A percentile compares a stretch with the other conserved stretches of the same genome.
phyloP scores from a whole-genome alignment of 371 early-diverging fungal species.

The Coemansia sp. region DNA sequence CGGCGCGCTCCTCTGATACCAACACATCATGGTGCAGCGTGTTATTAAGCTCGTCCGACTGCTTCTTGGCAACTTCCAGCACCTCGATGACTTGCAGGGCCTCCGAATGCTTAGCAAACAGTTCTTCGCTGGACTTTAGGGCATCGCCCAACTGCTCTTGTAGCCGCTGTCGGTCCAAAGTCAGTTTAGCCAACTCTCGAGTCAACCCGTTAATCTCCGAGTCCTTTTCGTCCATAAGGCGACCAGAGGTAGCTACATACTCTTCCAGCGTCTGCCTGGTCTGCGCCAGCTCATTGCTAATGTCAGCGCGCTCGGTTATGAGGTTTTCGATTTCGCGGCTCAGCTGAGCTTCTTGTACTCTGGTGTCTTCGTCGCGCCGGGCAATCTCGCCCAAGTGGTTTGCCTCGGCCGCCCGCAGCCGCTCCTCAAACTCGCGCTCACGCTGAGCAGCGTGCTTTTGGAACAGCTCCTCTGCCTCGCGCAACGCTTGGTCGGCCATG shows the following conservation, averaged over 20 bases:
- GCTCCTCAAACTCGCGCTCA: conserved; percentile 27
- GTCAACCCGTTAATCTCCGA: conserved; percentile 13
- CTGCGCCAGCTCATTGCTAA: conserved; percentile 21
- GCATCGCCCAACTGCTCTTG: conserved; percentile 17
- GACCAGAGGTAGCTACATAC: conserved; percentile 18
- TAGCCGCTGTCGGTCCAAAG: conserved; percentile 34
- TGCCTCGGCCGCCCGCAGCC: conserved; percentile 15
- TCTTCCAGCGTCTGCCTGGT: conserved; percentile 27
- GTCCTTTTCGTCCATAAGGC: conserved; percentile 29
- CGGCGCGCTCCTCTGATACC: conserved; percentile 36
- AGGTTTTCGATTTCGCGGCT: conserved; percentile 25
- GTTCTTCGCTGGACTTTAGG: conserved; percentile 10
- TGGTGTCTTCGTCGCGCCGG: conserved; percentile 28
- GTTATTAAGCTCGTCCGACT: conserved; percentile 11
- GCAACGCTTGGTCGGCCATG: conserved; percentile 27
- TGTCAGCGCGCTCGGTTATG: conserved; percentile 15
- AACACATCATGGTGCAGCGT: conserved; percentile 25
- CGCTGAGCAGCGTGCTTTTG: conserved; percentile 22
- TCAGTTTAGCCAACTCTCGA: conserved; percentile 39
- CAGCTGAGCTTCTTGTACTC: conserved; percentile 21
- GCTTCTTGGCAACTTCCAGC: conserved; percentile 17
- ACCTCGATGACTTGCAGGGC: conserved; percentile 12
- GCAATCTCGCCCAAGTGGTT: conserved; percentile 25
- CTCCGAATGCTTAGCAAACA: conserved; percentile 20
- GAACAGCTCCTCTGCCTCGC: conserved; percentile 25